Evolutionary conservation across 1,284 basidiomycete genomes (phyloP), one percentile per base, ranked within the genome.

Genomic region (Moniliella sp.): DNA sequence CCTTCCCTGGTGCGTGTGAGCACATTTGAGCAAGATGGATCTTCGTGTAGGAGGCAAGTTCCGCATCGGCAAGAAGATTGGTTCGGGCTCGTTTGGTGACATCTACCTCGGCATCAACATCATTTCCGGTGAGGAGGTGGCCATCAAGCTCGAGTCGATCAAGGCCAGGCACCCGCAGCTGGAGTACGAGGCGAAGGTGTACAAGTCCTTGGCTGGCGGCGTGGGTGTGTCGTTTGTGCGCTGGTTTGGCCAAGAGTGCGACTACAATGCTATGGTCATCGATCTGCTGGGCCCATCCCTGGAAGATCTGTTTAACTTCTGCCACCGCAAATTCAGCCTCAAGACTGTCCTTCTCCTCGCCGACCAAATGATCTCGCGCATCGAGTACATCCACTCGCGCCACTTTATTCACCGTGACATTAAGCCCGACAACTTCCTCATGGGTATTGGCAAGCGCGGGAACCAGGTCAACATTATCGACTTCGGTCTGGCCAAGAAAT

Each of bases 111-210:
- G 91, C 42, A 86, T 93, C 64, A 94, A 97, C 71, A 94, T 97
- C 67, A 93, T 97, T 62, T 91, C 86, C n/a, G 88, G 88, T 31
- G 86, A 99, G 63, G 88, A 94, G 63, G 91, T 97, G 39, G 91
- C 86, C 59, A 94, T 97, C 73, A 97, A 99, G 68, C 78, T 99
- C 51, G 91, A 97, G 66, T 93, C 84, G 1, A 82, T 94, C 66
- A 97, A 97, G 66, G 88, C 88, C 48, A 97, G 94, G 66, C 86
- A 94, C 59, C 88, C 91, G n/a, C 91, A 94, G 66, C 78, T 97
- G 55, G 88, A 97, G 65, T 94, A 99, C 61, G 88, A 97, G 46
- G 57, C 57, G 25, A 57, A 61, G 35, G 57, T 61, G 18, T 61
- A 61, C 51, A 54, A 91, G 74, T n/a, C n/a, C n/a, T n/a, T n/a